phyloP scores from a whole-genome alignment of 1,139 yeast species.

The Hansenula lynferdii region DNA sequence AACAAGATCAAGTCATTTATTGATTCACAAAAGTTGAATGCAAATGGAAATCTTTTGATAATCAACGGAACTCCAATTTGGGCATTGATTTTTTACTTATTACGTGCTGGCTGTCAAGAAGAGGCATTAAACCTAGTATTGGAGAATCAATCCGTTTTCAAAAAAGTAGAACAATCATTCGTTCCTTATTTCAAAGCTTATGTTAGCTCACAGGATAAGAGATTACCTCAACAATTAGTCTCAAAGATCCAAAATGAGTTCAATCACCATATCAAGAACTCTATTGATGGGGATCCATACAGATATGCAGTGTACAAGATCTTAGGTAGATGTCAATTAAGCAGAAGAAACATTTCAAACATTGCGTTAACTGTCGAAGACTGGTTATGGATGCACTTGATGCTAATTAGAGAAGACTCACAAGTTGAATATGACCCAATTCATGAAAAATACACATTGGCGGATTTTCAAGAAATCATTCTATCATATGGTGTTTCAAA shows the following conservation, averaged over 20 bases:
- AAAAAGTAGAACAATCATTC: conserved; percentile 81
- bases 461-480: conserved; percentile 70
- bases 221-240: conserved; percentile 61
- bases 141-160: conserved; percentile 55
- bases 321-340: conserved; percentile 74
- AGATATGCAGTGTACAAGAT: conserved; percentile 88
- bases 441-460: conserved; percentile 68
- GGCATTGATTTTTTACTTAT: conserved; percentile 81
- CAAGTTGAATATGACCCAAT: conserved; percentile 39
- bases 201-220: conserved; percentile 48
- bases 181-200: conserved; percentile 74
- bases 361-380: conserved; percentile 86
- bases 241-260: conserved; percentile 77
- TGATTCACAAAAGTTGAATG: conserved; percentile 40
- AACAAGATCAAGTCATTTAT: conserved; percentile 70
- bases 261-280: conserved; percentile 75
- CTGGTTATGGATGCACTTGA: conserved; percentile 94
- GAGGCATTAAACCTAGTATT: conserved; percentile 68
- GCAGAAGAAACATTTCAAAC: conserved; percentile 67
- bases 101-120: conserved; percentile 75
- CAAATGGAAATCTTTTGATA: conserved; percentile 44
- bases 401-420: conserved; percentile 59
- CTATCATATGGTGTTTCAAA: conserved; percentile 69
- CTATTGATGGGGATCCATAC: conserved; percentile 77
- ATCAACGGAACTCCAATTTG: conserved; percentile 87